These are phyloP conservation scores for Climacium dendroides DNA, from an alignment of 225 moss, liverwort and hornwort genomes.

Conservation along the genomic window DNA sequence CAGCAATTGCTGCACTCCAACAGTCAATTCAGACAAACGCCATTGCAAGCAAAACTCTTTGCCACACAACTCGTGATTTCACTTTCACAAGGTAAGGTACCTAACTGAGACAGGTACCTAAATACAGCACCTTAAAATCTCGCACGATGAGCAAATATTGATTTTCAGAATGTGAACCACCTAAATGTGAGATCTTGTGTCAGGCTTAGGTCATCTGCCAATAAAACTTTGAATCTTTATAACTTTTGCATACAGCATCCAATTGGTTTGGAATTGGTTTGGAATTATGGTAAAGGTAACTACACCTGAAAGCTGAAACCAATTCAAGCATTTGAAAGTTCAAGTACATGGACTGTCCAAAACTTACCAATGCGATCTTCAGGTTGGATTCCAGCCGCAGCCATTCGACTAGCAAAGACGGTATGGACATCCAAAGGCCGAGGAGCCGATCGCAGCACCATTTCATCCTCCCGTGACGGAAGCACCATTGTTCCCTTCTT, in stretches of 20 bases:
- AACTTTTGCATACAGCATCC: background rate
- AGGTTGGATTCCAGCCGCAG: conserved; percentile 54
- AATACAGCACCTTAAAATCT: background rate
- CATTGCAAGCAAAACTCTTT: background rate
- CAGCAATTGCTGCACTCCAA: conserved; percentile 68
- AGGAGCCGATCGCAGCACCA: background rate
- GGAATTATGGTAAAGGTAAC: too few species aligned
- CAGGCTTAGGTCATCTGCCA: background rate
- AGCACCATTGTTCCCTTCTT: conserved; percentile 7
- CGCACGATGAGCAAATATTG: background rate
- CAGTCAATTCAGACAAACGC: background rate
- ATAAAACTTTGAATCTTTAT: background rate
- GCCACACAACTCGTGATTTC: background rate
- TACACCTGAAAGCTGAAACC: background rate
- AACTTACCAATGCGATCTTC: conserved; percentile 44
- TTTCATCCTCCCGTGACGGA: background rate
- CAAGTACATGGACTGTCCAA: background rate
- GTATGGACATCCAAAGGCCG: conserved; percentile 16
- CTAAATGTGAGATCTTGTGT: background rate
- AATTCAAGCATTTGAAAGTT: background rate
- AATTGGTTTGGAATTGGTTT: too few species aligned
- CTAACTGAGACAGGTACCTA: background rate
- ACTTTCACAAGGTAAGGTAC: background rate
- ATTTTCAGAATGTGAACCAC: background rate
- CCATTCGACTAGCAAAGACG: conserved; percentile 56